Base-by-base conservation (phyloP, 768 basidiomycete species). In the Russula griseocarnosa region DNA sequence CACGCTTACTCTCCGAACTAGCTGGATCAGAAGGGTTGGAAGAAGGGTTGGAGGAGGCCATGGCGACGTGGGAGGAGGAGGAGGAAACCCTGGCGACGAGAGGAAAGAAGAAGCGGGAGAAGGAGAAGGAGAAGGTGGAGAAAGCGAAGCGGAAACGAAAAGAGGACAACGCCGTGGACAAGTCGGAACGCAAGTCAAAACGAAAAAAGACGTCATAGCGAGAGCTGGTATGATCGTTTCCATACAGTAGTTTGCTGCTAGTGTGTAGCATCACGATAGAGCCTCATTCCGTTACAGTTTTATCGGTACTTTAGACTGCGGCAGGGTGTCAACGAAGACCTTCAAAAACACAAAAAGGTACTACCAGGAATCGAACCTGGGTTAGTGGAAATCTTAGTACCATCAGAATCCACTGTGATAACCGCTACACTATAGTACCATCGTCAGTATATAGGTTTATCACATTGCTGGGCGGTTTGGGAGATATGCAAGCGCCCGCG, bases 331-430 rank as follows among this genome's bases (percentile, higher is more conserved):
- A 13, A 32, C 8, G 36, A 36, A 5, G 14, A 5, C 20, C 20
- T n/a, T n/a, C n/a, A 44, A 44, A 22, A 49, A 49, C 10, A 28
- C n/a, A 6, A n/a, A 30, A 36, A 67, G 67, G 67, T 55, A 59
- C 64, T 62, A 53, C 60, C 67, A 66, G 67, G 67, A 61, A 42
- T 65, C 64, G 67, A 68, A 68, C 67, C 67, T 68, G 67, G 60
- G 64, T 66, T 66, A 61, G 22, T 44, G 60, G 64, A 66, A 67
- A 67, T 36, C 30, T n/a, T 5, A 3, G 20, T 14, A 1, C 13
- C 4, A 28, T 76, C 75, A 76, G 76, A 76, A 77, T 76, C 76
- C 72, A 69, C 72, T 71, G 75, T 61, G 60, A 76, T 76, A 73
- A 76, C 75, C 75, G 68, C 76, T 76, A 76, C 76, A 76, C 76